phyloP scores from a whole-genome alignment of 1,284 basidiomycete genomes.

The Tremellales sp. region DNA sequence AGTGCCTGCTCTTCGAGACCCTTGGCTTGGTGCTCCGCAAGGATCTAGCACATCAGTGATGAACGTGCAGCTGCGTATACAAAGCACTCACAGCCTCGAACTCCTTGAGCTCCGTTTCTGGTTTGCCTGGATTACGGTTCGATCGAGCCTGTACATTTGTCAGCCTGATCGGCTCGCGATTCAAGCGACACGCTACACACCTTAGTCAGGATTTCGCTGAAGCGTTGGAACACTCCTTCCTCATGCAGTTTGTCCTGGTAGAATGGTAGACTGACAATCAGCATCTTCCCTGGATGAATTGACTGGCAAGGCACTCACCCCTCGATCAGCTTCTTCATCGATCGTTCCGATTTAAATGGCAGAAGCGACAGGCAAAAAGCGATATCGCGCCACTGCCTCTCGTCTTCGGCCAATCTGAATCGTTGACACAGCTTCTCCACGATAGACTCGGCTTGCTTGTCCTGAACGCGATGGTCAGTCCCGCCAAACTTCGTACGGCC shows the following conservation, averaged over 20 bases:
- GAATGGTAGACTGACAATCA: conserved; percentile 58
- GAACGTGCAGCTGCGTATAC: background rate
- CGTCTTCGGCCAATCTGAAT: conserved; percentile 81
- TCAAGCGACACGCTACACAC: conserved; percentile 37
- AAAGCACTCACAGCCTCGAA: conserved; percentile 64
- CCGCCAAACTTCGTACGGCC: too few species aligned
- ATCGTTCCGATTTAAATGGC: conserved; percentile 94
- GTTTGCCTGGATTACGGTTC: conserved; percentile 85
- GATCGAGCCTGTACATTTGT: conserved; percentile 59
- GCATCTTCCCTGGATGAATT: background rate
- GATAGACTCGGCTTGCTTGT: conserved; percentile 92
- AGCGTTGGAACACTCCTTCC: conserved; percentile 72
- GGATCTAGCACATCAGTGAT: conserved; percentile 55
- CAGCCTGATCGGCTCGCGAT: background rate
- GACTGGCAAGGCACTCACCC: conserved; percentile 50
- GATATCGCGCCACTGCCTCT: conserved; percentile 95
- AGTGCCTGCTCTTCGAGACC: conserved; percentile 87
- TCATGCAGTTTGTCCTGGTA: conserved; percentile 97
- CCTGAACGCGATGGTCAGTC: conserved; percentile 52
- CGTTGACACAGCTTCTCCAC: conserved; percentile 93
- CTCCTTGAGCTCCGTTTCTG: conserved; percentile 81
- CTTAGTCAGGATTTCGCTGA: conserved; percentile 82
- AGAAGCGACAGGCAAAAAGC: conserved; percentile 91
- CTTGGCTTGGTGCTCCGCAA: conserved; percentile 75
- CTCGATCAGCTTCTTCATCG: conserved; percentile 93